Evolutionary conservation across 1,139 yeast genomes (phyloP).

Genomic region (Suhomyces atakaporum): DNA sequence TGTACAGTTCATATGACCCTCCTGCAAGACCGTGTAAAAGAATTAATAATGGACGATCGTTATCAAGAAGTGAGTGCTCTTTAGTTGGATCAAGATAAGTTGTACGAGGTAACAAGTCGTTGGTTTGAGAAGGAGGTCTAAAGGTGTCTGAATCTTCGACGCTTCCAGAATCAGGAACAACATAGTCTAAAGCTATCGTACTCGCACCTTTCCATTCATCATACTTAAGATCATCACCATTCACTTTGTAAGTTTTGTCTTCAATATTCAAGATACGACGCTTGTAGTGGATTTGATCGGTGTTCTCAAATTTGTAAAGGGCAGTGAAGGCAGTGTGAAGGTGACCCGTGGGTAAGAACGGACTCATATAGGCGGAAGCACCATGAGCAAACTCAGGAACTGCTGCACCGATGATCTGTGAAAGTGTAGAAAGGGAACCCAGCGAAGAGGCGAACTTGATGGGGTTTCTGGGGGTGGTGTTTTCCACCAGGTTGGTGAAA

Average conservation of each 20-base stretch:
- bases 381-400: constrained; percentile 39
- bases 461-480: constrained; percentile 30
- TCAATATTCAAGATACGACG: constrained; percentile 39
- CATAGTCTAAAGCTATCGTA: constrained; percentile 45
- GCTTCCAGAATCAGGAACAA: constrained; percentile 22
- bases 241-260: constrained; percentile 28
- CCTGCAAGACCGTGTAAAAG: constrained; percentile 65
- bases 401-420: constrained; percentile 28
- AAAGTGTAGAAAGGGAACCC: constrained; percentile 21
- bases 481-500: constrained; percentile 31
- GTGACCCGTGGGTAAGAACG: constrained; percentile 44
- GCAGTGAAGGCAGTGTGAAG: constrained; percentile 52
- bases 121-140: constrained; percentile 38
- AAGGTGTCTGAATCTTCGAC: constrained; percentile 30
- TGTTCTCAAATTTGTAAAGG: constrained; percentile 36
- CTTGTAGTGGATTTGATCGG: constrained; percentile 41
- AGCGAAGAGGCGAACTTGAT: constrained; percentile 22
- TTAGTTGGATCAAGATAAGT: constrained; percentile 37
- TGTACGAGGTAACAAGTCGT: constrained; percentile 46
- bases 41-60: constrained; percentile 53
- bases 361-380: constrained; percentile 38
- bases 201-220: constrained; percentile 46
- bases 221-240: constrained; percentile 35
- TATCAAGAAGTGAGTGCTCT: constrained; percentile 32
- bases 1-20: constrained; percentile 61